Percentiles rank a stretch among this genome's conserved stretches.
phyloP scores from a whole-genome alignment of 2,329 filamentous ascomycete genomes.

The Ophiobolus disseminans region DNA sequence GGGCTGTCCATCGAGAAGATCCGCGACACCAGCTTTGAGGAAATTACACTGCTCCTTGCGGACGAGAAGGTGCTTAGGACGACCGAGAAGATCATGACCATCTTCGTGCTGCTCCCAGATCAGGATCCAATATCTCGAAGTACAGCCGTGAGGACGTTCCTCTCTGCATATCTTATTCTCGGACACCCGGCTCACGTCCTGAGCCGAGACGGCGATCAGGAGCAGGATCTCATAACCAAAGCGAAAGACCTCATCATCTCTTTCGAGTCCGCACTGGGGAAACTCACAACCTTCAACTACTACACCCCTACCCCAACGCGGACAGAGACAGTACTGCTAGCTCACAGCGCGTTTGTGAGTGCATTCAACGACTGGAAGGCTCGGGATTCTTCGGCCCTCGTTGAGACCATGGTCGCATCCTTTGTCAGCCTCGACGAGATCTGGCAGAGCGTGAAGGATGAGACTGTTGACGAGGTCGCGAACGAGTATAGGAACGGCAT shows the following conservation, averaged over 20 bases:
- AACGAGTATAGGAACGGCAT: slow-evolving; percentile 82
- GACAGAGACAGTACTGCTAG: slow-evolving; percentile 68
- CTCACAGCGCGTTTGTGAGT: slow-evolving; percentile 76
- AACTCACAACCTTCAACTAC: slow-evolving; percentile 70
- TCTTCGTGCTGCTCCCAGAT: slow-evolving; percentile 67
- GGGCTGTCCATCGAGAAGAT: slow-evolving; percentile 75
- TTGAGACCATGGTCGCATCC: slow-evolving; percentile 85
- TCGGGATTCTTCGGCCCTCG: slow-evolving; percentile 76
- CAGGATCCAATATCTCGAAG: slow-evolving; percentile 69
- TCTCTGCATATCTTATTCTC: slow-evolving; percentile 80
- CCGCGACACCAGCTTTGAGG: slow-evolving; percentile 73
- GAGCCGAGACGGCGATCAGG: slow-evolving; percentile 73
- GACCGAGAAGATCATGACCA: slow-evolving; percentile 71
- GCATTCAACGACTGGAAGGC: slow-evolving; percentile 87
- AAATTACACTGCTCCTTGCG: slow-evolving; percentile 72
- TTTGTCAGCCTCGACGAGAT: slow-evolving; percentile 86
- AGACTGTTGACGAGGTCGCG: slow-evolving; percentile 74
- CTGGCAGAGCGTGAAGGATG: slow-evolving; percentile 81
- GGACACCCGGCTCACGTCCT: slow-evolving; percentile 81
- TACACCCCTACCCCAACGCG: slow-evolving; percentile 70
- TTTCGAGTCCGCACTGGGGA: slow-evolving; percentile 76
- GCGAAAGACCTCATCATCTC: slow-evolving; percentile 77
- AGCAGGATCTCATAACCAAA: slow-evolving; percentile 77
- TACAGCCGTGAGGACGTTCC: slow-evolving; percentile 74
- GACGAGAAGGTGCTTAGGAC: slow-evolving; percentile 70